Evolutionary conservation across 2,329 filamentous ascomycete genomes (phyloP), one percentile per base, ranked within the genome.

Genomic region (Parafenestella ontariensis): DNA sequence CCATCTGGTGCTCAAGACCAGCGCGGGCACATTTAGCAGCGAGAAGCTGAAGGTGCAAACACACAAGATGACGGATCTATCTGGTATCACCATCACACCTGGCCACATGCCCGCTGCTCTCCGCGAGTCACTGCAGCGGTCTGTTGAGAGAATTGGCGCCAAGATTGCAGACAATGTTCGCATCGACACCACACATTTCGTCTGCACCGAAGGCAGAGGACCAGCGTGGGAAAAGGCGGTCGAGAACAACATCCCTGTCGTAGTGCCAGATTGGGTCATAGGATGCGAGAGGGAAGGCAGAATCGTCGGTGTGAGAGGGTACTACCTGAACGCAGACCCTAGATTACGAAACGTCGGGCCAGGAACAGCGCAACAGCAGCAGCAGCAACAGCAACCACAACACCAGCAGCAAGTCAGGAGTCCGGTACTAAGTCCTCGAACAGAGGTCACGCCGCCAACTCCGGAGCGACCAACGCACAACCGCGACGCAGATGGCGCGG

Each of bases 161-260:
- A 96, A 95, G 81, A 82, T 98, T 61, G 90, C 92, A 52, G 94
- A 97, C 66, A 85, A 85, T 11, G 92, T 98, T 46, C 86, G 94
- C 68, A 98, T 99, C 71, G 95, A 99, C 75, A 99, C 95, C 0
- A 99, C 95, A 15, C 95, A 99, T 78, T 99, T 99, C 74, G 92
- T 99, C 55, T 98, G 94, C 60, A 96, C 92, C 9, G 95, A 99
- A 75, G 93, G 93, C 26, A 83, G 93, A 51, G 95, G 95, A 28
- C 84, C 90, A 46, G 85, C 89, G 11, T 99, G 95, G 95, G 95
- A 99, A 79, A 96, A 95, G 81, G 95, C 95, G 1, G 89, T 94
- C 26, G 94, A 98, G 80, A 96, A 93, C 86, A 99, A 98, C 76
- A 96, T 99, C 49, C 95, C 95, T 7, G 92, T 99, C 10, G 95